phyloP scores from a whole-genome alignment of 1,139 yeast species.

The Saccharomyces hybrid region DNA sequence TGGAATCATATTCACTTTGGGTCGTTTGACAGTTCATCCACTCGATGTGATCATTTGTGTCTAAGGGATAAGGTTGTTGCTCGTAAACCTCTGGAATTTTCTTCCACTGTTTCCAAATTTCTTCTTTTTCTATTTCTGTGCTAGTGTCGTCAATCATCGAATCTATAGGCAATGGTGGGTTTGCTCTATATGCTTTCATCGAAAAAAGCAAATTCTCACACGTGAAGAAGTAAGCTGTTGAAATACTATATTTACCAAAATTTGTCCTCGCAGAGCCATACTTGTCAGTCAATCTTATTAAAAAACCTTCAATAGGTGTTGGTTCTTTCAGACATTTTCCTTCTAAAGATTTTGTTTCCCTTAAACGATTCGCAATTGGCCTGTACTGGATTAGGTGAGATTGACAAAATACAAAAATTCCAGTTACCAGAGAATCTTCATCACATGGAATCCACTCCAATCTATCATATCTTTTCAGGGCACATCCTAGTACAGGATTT shows the following conservation, averaged over 20 bases:
- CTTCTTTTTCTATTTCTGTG: constrained; percentile 18
- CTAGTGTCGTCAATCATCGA: constrained; percentile 29
- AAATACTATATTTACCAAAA: constrained; percentile 43
- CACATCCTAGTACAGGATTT: constrained; percentile 42
- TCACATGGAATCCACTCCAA: constrained; percentile 65
- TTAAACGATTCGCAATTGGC: constrained; percentile 42
- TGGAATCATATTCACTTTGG: constrained; percentile 38
- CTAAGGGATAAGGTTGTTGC: constrained; percentile 46
- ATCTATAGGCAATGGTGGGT: constrained; percentile 51
- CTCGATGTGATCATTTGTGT: constrained; percentile 43
- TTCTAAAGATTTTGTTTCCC: constrained; percentile 21
- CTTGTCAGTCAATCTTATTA: constrained; percentile 50
- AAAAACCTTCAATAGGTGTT: constrained; percentile 66
- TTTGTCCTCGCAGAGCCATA: constrained; percentile 38
- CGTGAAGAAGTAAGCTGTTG: constrained; percentile 56
- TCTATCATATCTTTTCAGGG: constrained; percentile 61
- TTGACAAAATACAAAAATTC: constrained; percentile 5
- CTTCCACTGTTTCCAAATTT: constrained; percentile 18
- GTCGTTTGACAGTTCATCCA: constrained; percentile 47
- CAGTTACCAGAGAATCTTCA: constrained; percentile 8
- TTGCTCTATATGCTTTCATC: constrained; percentile 46
- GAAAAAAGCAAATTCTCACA: constrained; percentile 55
- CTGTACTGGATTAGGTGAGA: constrained; percentile 32
- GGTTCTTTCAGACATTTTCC: constrained; percentile 43
- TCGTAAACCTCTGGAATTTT: constrained; percentile 37